phyloP scores from a whole-genome alignment of 352 stramenopile species.

The Elongisporangium senticosum region DNA sequence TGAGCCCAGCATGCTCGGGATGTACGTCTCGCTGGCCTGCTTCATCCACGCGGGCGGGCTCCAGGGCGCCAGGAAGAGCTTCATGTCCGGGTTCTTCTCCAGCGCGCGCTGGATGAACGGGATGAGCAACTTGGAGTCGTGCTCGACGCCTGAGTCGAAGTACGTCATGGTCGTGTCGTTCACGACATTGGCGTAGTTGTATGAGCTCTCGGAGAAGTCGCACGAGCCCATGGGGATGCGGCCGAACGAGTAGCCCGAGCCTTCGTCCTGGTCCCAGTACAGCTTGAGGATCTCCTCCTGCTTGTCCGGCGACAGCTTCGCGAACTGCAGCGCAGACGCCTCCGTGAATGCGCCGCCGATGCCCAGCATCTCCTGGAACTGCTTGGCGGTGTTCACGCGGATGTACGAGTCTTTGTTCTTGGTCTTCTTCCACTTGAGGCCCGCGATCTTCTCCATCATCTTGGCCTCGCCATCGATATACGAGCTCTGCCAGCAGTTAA shows the following conservation, averaged over 20 bases:
- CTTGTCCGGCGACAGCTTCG: conserved; percentile 63
- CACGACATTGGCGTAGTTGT: conserved; percentile 82
- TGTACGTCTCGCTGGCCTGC: conserved; percentile 31
- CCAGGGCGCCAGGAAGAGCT: conserved; percentile 87
- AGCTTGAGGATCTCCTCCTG: conserved; percentile 82
- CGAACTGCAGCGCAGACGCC: conserved; percentile 83
- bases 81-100: conserved; percentile 57
- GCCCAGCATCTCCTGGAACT: conserved; percentile 79
- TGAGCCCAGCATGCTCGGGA: conserved; percentile 61
- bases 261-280: conserved; percentile 82
- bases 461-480: conserved; percentile 47
- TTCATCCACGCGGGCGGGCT: conserved; percentile 89
- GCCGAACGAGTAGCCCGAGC: conserved; percentile 83
- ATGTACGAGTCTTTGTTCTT: conserved; percentile 29
- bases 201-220: conserved; percentile 84
- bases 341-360: conserved; percentile 94
- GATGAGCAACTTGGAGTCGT: conserved; percentile 82
- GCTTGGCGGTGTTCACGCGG: conserved; percentile 36
- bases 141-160: conserved; percentile 70
- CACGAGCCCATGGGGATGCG: conserved; percentile 89
- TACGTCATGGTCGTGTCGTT: conserved; percentile 64
- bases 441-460: conserved; percentile 57
- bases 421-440: conserved; percentile 36
- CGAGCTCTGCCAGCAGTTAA: conserved; percentile 66
- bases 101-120: conserved; percentile 76